Base-by-base conservation (phyloP, 805 yeast species). In the Candida endomychidarum region DNA sequence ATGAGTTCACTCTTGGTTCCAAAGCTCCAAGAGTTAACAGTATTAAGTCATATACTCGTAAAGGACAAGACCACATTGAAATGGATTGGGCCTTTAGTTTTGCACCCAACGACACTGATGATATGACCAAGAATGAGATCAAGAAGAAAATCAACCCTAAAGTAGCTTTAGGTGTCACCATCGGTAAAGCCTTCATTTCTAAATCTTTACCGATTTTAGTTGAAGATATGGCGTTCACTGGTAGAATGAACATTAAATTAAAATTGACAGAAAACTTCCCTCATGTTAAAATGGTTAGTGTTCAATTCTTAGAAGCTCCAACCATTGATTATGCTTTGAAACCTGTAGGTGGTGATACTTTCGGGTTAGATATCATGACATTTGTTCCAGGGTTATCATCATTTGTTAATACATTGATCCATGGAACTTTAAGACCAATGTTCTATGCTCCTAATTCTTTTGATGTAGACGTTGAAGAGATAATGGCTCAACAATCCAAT, bases 331-430 rank as follows among this genome's bases (percentile, higher is more conserved):
- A 84, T 58, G 83, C 80, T 15, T 75, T 86, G 68, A 86, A 86
- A 57, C 95, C 95, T 8, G 83, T 86, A 38, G 93, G 93, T 58
- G 93, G 95, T 65, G 91, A 86, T 57, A 81, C 90, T n/a, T 73
- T 86, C 45, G 95, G 95, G 46, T 56, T 86, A 31, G 95, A 86
- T 64, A 77, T 86, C 50, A 86, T 86, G 95, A 80, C 90, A 2
- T 72, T 85, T 51, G 74, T 86, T 48, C 95, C 95, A 3, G 93
- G 93, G 46, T 75, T 86, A 55, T 74, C 86, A 17, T 68, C 80
- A 2, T 80, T 85, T 54, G 89, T 86, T 39, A 84, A 81, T 47
- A 71, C 75, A 16, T 70, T 82, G 58, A 78, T 86, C 54, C 83
- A 86, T 60, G 65, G 85, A 35, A 82, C 67, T 49, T 78, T 81